Conservation (phyloP, 1,284 basidiomycete genomes). For the Trametes sp. region DNA sequence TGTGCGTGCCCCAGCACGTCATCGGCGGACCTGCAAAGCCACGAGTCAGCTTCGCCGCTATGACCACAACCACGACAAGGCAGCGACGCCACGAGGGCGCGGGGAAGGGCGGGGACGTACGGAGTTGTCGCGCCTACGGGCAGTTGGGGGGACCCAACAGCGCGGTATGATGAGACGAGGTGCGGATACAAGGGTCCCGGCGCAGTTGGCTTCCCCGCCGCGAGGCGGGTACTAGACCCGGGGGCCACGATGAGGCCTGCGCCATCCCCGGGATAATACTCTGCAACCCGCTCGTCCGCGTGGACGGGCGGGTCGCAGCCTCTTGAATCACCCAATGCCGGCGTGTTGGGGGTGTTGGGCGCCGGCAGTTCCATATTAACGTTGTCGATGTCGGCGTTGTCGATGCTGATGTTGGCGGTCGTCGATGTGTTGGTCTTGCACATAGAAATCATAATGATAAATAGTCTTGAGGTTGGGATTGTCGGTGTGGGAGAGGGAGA, state of each 20-base stretch:
- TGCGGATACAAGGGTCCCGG: background rate
- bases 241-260: constrained; percentile 4
- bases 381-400: too few relatives aligned
- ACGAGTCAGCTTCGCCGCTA: background rate
- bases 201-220: constrained; percentile 5
- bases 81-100: background rate
- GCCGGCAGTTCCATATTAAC: too few relatives aligned
- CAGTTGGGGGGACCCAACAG: background rate
- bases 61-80: too few relatives aligned
- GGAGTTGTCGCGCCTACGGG: background rate
- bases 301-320: background rate
- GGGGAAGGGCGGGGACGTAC: background rate
- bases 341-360: too few relatives aligned
- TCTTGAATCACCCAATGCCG: background rate
- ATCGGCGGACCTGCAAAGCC: background rate
- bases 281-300: background rate
- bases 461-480: background rate
- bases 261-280: background rate
- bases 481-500: too few relatives aligned
- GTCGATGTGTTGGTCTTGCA: too few relatives aligned
- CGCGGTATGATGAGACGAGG: background rate
- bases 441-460: background rate
- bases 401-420: too few relatives aligned
- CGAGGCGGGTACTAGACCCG: background rate
- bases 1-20: too few relatives aligned